Conservation (phyloP, 208 protist species). For the Wallacemonas rigidus region DNA sequence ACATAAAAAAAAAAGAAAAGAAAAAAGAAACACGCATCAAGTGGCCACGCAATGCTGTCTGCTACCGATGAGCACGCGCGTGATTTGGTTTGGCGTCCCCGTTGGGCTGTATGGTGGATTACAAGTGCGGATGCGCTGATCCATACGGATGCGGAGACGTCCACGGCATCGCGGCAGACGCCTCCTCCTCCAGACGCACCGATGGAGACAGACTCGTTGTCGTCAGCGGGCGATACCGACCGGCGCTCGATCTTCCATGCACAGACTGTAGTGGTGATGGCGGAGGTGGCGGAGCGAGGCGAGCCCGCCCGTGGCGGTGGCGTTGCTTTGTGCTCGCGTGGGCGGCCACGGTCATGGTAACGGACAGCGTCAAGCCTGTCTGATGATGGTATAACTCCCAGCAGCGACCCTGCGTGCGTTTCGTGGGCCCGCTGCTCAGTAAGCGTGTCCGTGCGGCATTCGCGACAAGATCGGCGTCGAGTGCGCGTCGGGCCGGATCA, state of each 20-base stretch:
- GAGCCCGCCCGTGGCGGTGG: neutral
- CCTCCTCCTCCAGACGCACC: neutral
- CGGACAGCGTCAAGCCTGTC: slow-evolving; percentile 22
- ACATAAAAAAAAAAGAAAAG: neutral
- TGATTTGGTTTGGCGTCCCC: neutral
- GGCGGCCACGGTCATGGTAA: neutral
- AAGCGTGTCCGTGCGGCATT: slow-evolving; percentile 24
- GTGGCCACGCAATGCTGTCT: no score
- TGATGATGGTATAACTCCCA: slow-evolving; percentile 33
- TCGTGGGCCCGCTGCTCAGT: slow-evolving; percentile 23
- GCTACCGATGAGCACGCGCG: neutral
- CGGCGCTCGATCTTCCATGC: neutral
- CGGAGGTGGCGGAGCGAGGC: neutral
- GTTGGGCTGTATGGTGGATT: neutral
- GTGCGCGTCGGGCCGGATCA: slow-evolving; percentile 2
- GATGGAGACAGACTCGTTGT: neutral
- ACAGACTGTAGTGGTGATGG: neutral
- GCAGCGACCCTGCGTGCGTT: slow-evolving; percentile 14
- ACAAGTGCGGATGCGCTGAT: neutral
- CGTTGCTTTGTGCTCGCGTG: neutral
- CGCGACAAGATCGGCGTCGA: slow-evolving; percentile 33
- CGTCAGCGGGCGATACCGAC: neutral
- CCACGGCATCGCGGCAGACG: neutral
- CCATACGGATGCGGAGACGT: neutral
- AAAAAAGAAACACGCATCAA: neutral